phyloP scores from a whole-genome alignment of 768 basidiomycete genomes.

The Lenzites betulinus region DNA sequence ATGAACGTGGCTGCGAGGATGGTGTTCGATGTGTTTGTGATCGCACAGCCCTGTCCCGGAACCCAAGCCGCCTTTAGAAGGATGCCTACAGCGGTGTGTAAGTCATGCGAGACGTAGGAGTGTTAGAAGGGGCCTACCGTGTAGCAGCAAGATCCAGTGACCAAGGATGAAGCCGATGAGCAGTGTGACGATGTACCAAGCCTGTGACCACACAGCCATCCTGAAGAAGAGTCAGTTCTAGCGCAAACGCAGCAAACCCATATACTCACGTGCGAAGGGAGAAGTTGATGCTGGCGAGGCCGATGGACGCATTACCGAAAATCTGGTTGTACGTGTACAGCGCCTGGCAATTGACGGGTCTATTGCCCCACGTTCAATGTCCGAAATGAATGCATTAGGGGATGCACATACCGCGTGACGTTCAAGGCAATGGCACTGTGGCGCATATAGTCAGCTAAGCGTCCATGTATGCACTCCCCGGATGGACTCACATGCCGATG shows the following conservation, averaged over 20 bases:
- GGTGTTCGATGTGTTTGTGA: conserved; percentile 59
- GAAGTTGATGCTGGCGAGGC: conserved; percentile 49
- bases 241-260: not conserved
- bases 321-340: conserved; percentile 51
- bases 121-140: conserved; percentile 41
- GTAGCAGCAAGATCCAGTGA: conserved; percentile 71
- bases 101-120: not conserved
- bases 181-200: conserved; percentile 49
- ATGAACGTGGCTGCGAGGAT: conserved; percentile 70
- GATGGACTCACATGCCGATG: conserved; percentile 45
- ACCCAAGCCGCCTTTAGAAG: conserved; percentile 60
- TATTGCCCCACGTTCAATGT: conserved; percentile 14
- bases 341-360: conserved; percentile 45
- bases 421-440: conserved; percentile 41
- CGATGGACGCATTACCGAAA: conserved; percentile 45
- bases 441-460: conserved; percentile 1
- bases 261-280: conserved; percentile 45
- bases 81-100: conserved; percentile 43
- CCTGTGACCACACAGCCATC: conserved; percentile 69
- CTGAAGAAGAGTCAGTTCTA: conserved; percentile 25
- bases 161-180: conserved; percentile 62
- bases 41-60: conserved; percentile 53
- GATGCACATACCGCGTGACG: conserved; percentile 31
- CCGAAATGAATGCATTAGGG: not conserved
- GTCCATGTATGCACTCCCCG: not conserved